Evolutionary conservation across 2,329 filamentous ascomycete species (phyloP).

Genomic region (Teratosphaeriaceae sp.): DNA sequence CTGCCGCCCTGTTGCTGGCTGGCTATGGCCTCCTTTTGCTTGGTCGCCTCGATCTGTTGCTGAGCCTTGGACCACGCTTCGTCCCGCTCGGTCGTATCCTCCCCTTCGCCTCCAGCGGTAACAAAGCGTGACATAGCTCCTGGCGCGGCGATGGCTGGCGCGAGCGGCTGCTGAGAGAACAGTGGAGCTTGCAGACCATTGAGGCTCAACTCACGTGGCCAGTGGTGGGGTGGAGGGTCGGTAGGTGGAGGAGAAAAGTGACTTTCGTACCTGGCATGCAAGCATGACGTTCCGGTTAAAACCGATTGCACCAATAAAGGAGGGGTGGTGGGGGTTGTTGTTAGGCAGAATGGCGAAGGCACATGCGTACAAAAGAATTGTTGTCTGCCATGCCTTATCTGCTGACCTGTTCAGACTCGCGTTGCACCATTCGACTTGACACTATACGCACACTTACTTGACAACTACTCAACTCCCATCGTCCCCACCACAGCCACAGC

Average conservation of each 20-base stretch:
- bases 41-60: constrained; percentile 56
- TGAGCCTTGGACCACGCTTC: constrained; percentile 61
- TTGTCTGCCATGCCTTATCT: not conserved
- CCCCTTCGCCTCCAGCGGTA: constrained; percentile 45
- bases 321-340: not conserved
- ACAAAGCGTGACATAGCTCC: constrained; percentile 45
- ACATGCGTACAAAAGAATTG: not conserved
- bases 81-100: constrained; percentile 38
- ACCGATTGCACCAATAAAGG: not conserved
- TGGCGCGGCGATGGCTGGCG: not conserved
- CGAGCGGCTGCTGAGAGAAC: not conserved
- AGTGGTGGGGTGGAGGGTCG: not conserved
- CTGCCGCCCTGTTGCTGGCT: constrained; percentile 46
- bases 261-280: not conserved
- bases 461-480: not conserved
- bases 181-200: not conserved
- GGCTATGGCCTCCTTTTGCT: constrained; percentile 48
- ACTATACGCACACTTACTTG: not conserved
- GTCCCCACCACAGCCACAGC: not conserved
- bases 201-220: constrained; percentile 1
- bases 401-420: not conserved
- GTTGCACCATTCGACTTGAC: too few species aligned
- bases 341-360: constrained; percentile 2
- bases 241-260: not conserved
- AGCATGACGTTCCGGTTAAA: not conserved